Base-by-base conservation (phyloP, 1,139 yeast species). In the Lodderomyces margitis region DNA sequence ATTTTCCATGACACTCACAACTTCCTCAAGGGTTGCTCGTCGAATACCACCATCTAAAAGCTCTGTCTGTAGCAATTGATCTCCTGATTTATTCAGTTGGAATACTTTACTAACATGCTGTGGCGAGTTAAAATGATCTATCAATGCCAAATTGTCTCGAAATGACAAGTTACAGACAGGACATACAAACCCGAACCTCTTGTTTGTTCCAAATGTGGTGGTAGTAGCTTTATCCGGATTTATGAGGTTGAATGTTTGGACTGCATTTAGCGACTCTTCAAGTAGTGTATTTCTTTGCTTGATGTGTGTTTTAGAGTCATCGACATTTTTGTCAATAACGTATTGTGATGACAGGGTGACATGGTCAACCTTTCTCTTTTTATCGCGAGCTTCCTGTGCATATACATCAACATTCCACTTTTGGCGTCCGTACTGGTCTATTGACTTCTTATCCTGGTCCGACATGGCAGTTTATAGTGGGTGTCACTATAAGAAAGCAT, bases 141-240 rank as follows among this genome's bases (percentile, higher is more conserved):
- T 73, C 57, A 82, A 82, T 45, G 88, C 84, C 53, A 88, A 66
- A 43, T 85, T 84, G 59, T 91, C 97, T 55, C 87, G 78, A 62
- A 79, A 89, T 2, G 95, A 83, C 49, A 86, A 61, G 51, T 83
- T 79, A 59, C 98, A 91, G 2, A 80, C 65, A 14, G 85, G 87
- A 61, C 98, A 91, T 53, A 80, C 77, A 59, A 89, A 89, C 2
- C 96, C 96, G 50, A 85, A 85, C 50, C 81, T 74, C 36, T 88
- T 88, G 39, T 80, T 72, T 5, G 41, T 37, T 3, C 52, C 52
- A 36, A 21, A 41, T 5, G 42, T 39, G 10, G 42, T 21, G 1
- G 57, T 32, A 3, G 49, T 40, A 2, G 55, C 37, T 10, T 50
- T 47, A 20, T 53, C 49, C 1, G 68, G 66, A 35, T 57, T 56